A percentile compares a stretch with the other conserved stretches of the same genome.
Evolutionary conservation across 495 filamentous ascomycete genomes (phyloP).

Genomic region (Xylaria flabelliformis): DNA sequence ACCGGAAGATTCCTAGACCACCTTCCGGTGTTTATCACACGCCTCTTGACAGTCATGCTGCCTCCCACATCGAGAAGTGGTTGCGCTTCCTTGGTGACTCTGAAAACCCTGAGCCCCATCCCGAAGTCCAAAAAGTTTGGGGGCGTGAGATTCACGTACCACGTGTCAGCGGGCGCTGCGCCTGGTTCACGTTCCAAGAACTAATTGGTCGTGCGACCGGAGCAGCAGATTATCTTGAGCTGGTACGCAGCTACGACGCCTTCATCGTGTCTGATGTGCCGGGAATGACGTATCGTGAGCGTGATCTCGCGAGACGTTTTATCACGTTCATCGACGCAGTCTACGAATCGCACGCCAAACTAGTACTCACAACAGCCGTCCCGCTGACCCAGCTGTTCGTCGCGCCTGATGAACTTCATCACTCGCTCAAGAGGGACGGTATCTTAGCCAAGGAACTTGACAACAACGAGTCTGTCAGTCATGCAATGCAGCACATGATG

Average conservation of each 20-base stretch:
- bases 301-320: constrained; percentile 91
- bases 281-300: constrained; percentile 81
- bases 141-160: constrained; percentile 89
- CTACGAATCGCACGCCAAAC: constrained; percentile 86
- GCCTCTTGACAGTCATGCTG: constrained; percentile 77
- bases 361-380: constrained; percentile 88
- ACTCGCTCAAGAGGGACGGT: constrained; percentile 53
- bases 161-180: constrained; percentile 82
- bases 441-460: constrained; percentile 52
- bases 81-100: constrained; percentile 91
- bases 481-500: constrained; percentile 89
- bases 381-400: constrained; percentile 88
- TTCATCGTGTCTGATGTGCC: constrained; percentile 93
- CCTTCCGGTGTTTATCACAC: constrained; percentile 90
- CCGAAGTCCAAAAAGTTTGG: constrained; percentile 86
- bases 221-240: constrained; percentile 93
- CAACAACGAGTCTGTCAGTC: constrained; percentile 67
- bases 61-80: constrained; percentile 88
- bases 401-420: constrained; percentile 74
- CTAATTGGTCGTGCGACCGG: constrained; percentile 85
- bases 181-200: constrained; percentile 88
- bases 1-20: constrained; percentile 93
- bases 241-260: constrained; percentile 87
- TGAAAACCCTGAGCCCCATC: constrained; percentile 74
- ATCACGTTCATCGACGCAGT: constrained; percentile 98